Evolutionary conservation across 148 eudicot genomes (phyloP).

Genomic region (Rhododendron ovatum): DNA sequence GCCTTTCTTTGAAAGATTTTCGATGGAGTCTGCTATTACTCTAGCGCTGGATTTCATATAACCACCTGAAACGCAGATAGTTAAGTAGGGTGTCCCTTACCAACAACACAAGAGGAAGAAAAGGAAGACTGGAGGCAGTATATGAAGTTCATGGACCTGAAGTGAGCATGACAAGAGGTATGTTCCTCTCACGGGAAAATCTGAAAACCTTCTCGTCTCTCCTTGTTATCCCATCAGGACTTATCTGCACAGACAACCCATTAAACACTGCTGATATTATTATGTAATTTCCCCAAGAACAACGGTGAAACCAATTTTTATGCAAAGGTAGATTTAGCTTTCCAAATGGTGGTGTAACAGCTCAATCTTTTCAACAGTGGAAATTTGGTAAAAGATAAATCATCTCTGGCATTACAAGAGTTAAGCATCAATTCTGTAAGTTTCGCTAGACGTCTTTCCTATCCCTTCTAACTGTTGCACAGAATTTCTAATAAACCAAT

Average conservation of each 20-base stretch:
- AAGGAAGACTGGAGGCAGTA: background rate
- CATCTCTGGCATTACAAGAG: background rate
- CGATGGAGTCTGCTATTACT: constrained; percentile 84
- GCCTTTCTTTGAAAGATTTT: constrained; percentile 66
- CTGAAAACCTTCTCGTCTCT: constrained; percentile 90
- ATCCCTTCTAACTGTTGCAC: background rate
- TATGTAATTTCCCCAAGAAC: background rate
- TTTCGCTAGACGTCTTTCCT: background rate
- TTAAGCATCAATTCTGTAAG: background rate
- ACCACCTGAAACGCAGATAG: constrained; percentile 49
- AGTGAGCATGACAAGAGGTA: constrained; percentile 88
- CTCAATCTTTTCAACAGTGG: background rate
- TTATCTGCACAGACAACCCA: constrained; percentile 43
- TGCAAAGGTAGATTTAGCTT: background rate
- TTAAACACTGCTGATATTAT: background rate
- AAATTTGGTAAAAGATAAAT: background rate
- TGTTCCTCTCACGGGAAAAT: constrained; percentile 61
- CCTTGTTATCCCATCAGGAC: constrained; percentile 66
- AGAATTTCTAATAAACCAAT: background rate
- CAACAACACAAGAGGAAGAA: background rate
- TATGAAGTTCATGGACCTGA: constrained; percentile 48
- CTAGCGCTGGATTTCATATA: constrained; percentile 93
- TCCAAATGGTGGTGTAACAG: background rate
- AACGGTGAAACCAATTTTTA: background rate
- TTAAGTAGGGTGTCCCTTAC: background rate